These are phyloP conservation scores for Euclidium syriacum DNA, from an alignment of 345 rosid genomes.

Conservation along the genomic window DNA sequence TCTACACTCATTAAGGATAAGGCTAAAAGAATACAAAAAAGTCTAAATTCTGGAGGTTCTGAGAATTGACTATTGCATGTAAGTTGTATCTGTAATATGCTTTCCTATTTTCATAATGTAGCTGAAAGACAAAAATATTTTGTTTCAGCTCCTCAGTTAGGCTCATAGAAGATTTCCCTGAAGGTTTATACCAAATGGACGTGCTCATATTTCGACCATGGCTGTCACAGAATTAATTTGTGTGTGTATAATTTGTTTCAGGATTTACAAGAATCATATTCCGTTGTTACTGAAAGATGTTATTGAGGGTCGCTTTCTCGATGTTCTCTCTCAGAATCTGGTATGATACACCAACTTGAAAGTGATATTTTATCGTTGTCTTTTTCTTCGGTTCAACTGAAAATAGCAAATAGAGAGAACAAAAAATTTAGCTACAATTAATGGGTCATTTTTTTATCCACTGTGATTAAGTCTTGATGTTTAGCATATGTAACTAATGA, in stretches of 20 bases:
- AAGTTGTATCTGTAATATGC: neutral
- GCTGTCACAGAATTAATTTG: neutral
- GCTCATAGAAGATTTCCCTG: neutral
- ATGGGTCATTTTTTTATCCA: neutral
- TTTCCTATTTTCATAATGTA: neutral
- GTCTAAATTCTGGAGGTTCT: neutral
- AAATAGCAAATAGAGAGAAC: neutral
- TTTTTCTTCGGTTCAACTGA: neutral
- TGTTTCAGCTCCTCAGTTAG: neutral
- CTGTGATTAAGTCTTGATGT: conserved; percentile 7
- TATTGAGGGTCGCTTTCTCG: conserved; percentile 41
- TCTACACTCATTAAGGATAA: neutral
- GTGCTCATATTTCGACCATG: neutral
- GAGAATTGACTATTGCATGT: conserved; percentile 3
- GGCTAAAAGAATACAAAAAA: neutral
- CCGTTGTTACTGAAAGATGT: conserved; percentile 55
- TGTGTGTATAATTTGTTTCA: conserved; percentile 28
- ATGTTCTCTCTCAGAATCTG: conserved; percentile 54
- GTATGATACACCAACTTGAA: conserved; percentile 34
- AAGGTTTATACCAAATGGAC: neutral
- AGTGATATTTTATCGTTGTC: neutral
- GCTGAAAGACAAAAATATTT: neutral
- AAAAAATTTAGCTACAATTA: neutral
- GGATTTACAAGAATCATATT: conserved; percentile 74
- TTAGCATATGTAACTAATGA: conserved; percentile 22